These are phyloP conservation scores for Cyclospora cayetanensis DNA, from an alignment of 169 alveolate species.

Conservation along the genomic window DNA sequence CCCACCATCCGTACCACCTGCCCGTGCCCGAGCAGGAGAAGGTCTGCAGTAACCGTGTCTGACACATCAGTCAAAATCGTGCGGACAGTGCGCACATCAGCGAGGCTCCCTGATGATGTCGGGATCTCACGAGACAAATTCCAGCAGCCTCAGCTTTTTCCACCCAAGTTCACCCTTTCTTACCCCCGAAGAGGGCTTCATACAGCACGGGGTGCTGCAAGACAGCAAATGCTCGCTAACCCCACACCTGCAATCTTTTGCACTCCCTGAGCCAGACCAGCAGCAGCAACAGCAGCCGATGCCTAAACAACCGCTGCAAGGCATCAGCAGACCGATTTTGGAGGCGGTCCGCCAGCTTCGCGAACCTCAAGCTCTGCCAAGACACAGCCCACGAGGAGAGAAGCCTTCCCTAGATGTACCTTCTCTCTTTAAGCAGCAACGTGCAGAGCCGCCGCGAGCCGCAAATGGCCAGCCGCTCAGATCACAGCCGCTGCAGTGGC, in stretches of 20 bases:
- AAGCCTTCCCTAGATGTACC: too few relatives aligned
- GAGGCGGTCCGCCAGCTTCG: neutral
- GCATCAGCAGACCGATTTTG: neutral
- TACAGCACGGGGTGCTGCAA: neutral
- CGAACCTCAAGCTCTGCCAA: too few relatives aligned
- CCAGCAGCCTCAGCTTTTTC: neutral
- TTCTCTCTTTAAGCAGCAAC: too few relatives aligned
- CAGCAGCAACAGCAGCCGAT: constrained; percentile 18
- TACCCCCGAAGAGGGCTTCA: constrained; percentile 2
- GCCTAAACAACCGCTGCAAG: neutral
- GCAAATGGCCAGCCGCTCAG: too few relatives aligned
- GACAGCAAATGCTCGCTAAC: neutral
- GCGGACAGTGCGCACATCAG: too few relatives aligned
- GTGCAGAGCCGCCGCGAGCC: too few relatives aligned
- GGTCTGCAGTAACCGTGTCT: too few relatives aligned
- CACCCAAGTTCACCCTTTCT: constrained; percentile 32
- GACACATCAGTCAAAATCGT: too few relatives aligned
- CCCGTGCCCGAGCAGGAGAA: too few relatives aligned
- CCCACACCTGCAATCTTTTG: neutral
- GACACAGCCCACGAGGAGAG: too few relatives aligned
- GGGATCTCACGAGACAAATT: neutral
- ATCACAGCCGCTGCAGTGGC: neutral
- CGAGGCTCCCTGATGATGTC: too few relatives aligned
- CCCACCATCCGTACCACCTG: too few relatives aligned
- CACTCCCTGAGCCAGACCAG: neutral